These are phyloP conservation scores for Quercus engelmannii DNA, from an alignment of 306 rosid genomes.

Conservation along the genomic window DNA sequence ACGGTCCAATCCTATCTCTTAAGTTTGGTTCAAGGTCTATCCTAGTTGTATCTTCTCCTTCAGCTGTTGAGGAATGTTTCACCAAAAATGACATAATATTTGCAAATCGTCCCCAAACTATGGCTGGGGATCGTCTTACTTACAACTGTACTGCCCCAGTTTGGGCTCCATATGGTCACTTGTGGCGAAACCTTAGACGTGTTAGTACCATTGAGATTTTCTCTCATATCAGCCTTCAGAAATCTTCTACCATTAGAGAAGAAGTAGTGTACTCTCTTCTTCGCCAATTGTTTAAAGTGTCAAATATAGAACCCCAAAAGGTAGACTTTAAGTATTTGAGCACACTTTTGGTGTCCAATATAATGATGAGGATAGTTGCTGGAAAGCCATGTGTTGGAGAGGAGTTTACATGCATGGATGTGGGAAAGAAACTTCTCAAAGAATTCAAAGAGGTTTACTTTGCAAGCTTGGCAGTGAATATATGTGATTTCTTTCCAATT, in stretches of 20 bases:
- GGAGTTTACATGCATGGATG: background rate
- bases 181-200: constrained; percentile 29
- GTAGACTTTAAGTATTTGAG: background rate
- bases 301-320: background rate
- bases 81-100: constrained; percentile 30
- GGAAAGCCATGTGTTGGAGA: constrained; percentile 32
- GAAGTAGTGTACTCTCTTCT: constrained; percentile 12
- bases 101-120: constrained; percentile 38
- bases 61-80: constrained; percentile 36
- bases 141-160: constrained; percentile 12
- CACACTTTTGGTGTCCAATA: constrained; percentile 22
- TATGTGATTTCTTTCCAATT: constrained; percentile 28
- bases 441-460: constrained; percentile 15
- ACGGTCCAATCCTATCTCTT: constrained; percentile 31
- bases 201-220: constrained; percentile 19
- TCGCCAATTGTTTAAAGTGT: constrained; percentile 6
- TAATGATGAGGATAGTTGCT: constrained; percentile 19
- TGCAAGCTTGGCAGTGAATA: background rate
- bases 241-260: constrained; percentile 11
- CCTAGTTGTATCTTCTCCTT: constrained; percentile 37
- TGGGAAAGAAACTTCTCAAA: constrained; percentile 12
- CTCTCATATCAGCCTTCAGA: constrained; percentile 15
- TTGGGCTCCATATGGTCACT: constrained; percentile 21
- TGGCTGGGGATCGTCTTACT: constrained; percentile 23
- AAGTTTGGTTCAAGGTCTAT: constrained; percentile 23